Conservation (phyloP, 768 basidiomycete genomes). For the Daedalea quercina region DNA sequence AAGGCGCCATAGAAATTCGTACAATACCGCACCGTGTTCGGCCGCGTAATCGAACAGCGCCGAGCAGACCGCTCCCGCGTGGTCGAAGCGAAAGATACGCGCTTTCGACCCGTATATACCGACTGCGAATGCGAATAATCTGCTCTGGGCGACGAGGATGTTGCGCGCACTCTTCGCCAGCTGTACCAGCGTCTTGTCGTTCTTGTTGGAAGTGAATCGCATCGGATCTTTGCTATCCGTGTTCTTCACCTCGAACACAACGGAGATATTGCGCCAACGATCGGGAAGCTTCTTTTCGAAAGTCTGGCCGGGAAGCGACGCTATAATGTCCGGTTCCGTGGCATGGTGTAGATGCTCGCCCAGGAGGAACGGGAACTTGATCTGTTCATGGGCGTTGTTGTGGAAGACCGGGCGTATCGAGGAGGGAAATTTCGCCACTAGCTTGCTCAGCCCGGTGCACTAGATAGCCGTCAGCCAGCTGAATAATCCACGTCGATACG, state of each 20-base stretch:
- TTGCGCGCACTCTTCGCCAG: slow-evolving; percentile 9
- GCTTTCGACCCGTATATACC: slow-evolving; percentile 10
- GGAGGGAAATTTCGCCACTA: neutral
- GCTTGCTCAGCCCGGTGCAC: neutral
- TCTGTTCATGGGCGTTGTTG: neutral
- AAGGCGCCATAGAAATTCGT: slow-evolving; percentile 11
- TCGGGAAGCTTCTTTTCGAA: neutral
- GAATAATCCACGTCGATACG: neutral
- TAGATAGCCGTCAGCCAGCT: neutral
- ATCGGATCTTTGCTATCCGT: neutral
- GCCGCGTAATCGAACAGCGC: neutral
- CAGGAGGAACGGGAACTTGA: slow-evolving; percentile 1
- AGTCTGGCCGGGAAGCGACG: neutral
- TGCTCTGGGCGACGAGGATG: slow-evolving; percentile 7
- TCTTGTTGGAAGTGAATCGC: neutral
- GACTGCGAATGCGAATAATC: slow-evolving; percentile 7
- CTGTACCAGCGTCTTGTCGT: neutral
- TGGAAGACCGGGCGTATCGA: neutral
- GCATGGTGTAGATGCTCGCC: neutral
- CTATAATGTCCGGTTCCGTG: slow-evolving; percentile 3
- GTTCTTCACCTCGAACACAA: slow-evolving; percentile 6
- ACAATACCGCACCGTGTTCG: neutral
- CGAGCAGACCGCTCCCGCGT: slow-evolving; percentile 4
- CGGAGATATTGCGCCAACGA: slow-evolving; percentile 5
- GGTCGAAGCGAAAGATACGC: slow-evolving; percentile 12